Percentiles rank a stretch among this genome's conserved stretches.
These are phyloP conservation scores for Chimonanthus praecox DNA, from an alignment of 164 flowering plant species.

Conservation along the genomic window DNA sequence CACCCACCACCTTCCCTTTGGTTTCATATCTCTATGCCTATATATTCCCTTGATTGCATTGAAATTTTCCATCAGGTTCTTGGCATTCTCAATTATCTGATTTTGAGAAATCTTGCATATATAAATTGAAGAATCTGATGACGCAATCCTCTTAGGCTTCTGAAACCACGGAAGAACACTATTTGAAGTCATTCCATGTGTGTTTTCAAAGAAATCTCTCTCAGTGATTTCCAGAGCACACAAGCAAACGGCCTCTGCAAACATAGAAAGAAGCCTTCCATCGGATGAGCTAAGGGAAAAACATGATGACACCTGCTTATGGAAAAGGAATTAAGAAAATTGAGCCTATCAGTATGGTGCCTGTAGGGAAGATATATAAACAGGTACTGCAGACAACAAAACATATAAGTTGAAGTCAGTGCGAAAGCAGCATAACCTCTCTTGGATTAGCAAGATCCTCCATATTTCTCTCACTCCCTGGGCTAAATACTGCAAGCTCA, in stretches of 20 bases:
- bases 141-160: constrained; percentile 37
- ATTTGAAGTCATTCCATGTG: constrained; percentile 23
- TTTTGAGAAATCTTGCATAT: constrained; percentile 47
- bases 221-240: constrained; percentile 60
- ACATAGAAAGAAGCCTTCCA: constrained; percentile 46
- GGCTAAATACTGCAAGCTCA: constrained; percentile 53
- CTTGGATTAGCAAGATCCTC: constrained; percentile 62
- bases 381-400: constrained; percentile 10
- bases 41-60: constrained; percentile 24
- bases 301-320: constrained; percentile 60
- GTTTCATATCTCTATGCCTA: constrained; percentile 17
- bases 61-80: constrained; percentile 39
- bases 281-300: constrained; percentile 64
- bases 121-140: constrained; percentile 57
- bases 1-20: constrained; percentile 42
- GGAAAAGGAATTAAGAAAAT: constrained; percentile 59
- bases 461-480: constrained; percentile 75
- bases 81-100: constrained; percentile 60
- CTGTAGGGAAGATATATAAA: constrained; percentile 38
- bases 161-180: constrained; percentile 46
- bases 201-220: constrained; percentile 28
- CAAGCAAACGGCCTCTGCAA: constrained; percentile 76
- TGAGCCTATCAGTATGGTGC: constrained; percentile 54
- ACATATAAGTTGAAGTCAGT: neutral
- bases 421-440: constrained; percentile 41